Conservation (phyloP, 441 rosid genomes). For the Biscutella auriculata region DNA sequence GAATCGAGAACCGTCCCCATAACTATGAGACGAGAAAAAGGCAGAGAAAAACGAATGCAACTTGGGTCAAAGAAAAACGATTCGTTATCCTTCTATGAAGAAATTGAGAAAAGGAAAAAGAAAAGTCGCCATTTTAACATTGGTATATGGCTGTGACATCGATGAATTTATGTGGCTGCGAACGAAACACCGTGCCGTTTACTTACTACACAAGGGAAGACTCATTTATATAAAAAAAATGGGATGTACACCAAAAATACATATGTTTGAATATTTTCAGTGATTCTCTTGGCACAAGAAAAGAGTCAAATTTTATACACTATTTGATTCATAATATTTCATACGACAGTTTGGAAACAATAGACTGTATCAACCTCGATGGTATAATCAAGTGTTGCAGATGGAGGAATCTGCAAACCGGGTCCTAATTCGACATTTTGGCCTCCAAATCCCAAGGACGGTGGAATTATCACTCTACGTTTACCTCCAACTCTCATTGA, state of each 20-base stretch:
- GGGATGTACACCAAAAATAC: neutral
- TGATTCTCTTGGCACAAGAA: neutral
- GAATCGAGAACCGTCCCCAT: conserved; percentile 75
- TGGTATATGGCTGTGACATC: neutral
- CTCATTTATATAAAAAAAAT: neutral
- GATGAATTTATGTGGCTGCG: conserved; percentile 9
- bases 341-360: conserved; percentile 48
- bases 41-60: neutral
- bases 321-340: neutral
- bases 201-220: neutral
- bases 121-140: conserved; percentile 1
- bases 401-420: conserved; percentile 51
- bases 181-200: conserved; percentile 18
- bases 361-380: conserved; percentile 69
- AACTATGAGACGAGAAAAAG: neutral
- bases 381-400: conserved; percentile 52
- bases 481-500: conserved; percentile 78
- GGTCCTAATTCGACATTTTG: conserved; percentile 56
- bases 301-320: neutral
- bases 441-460: conserved; percentile 59
- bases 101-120: neutral
- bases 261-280: neutral
- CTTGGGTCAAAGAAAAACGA: conserved; percentile 2
- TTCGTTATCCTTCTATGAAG: conserved; percentile 7
- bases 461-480: conserved; percentile 68